phyloP scores from a whole-genome alignment of 2,329 filamentous ascomycete genomes.

The Paraconiothyrium sp. region DNA sequence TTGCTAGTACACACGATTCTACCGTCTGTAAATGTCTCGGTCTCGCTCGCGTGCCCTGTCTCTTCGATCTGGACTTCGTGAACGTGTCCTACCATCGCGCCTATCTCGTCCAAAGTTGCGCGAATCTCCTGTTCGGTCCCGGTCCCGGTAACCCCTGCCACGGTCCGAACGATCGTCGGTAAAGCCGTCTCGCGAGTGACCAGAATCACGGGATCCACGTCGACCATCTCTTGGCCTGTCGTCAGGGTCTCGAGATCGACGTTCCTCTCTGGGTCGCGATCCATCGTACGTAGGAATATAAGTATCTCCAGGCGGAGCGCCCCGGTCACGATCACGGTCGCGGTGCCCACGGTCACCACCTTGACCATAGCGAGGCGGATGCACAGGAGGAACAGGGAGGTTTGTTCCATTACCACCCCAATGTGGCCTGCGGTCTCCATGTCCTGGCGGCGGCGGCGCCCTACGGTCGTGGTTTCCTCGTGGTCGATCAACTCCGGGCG shows the following conservation, averaged over 20 bases:
- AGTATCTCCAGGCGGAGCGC: conserved; percentile 46
- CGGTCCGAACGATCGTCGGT: conserved; percentile 41
- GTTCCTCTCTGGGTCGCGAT: conserved; percentile 25
- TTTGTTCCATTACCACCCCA: conserved; percentile 45
- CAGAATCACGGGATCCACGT: conserved; percentile 45
- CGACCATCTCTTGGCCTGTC: conserved; percentile 40
- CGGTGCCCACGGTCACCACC: conserved; percentile 32
- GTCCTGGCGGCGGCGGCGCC: conserved; percentile 43
- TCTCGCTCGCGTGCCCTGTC: conserved; percentile 36
- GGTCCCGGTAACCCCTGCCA: conserved; percentile 37
- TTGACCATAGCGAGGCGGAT: conserved; percentile 45
- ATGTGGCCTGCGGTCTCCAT: conserved; percentile 37
- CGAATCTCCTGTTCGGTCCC: conserved; percentile 33
- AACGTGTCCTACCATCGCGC: conserved; percentile 44
- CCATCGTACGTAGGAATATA: conserved; percentile 58
- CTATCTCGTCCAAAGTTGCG: conserved; percentile 39
- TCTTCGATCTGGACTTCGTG: conserved; percentile 47
- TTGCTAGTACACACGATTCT: conserved; percentile 7
- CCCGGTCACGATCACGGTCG: conserved; percentile 26
- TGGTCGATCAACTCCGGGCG: conserved; percentile 49
- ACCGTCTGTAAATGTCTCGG: conserved; percentile 40
- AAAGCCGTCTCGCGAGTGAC: conserved; percentile 45
- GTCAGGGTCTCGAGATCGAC: conserved; percentile 48
- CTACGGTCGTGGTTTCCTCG: conserved; percentile 42
- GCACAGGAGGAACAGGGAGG: conserved; percentile 48